Percentiles rank a stretch among this genome's conserved stretches.
Evolutionary conservation across 208 protist species (phyloP).

Genomic region (Phytomonas francai): DNA sequence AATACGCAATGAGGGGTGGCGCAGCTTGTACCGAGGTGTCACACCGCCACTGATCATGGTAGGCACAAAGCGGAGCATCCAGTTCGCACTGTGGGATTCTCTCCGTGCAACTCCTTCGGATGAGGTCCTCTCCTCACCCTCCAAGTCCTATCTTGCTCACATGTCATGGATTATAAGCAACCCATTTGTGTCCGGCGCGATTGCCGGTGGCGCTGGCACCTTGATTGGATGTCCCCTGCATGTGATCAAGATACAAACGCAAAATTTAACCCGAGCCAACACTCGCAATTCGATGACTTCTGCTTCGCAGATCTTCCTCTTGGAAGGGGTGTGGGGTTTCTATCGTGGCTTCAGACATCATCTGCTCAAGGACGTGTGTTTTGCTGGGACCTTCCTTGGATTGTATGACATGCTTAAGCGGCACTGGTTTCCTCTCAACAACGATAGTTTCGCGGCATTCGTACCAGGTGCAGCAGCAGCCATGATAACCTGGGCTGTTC

Average conservation of each 20-base stretch:
- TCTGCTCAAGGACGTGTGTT: slow-evolving; percentile 63
- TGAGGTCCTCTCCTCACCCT: background rate
- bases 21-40: slow-evolving; percentile 76
- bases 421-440: background rate
- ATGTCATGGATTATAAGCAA: slow-evolving; percentile 9
- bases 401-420: slow-evolving; percentile 44
- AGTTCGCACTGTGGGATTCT: slow-evolving; percentile 79
- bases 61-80: slow-evolving; percentile 73
- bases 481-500: slow-evolving; percentile 65
- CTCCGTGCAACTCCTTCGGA: slow-evolving; percentile 20
- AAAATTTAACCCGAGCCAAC: slow-evolving; percentile 37
- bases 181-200: slow-evolving; percentile 54
- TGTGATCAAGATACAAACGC: slow-evolving; percentile 85
- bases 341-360: slow-evolving; percentile 74
- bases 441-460: background rate
- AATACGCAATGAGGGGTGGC: slow-evolving; percentile 39
- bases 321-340: slow-evolving; percentile 62
- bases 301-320: slow-evolving; percentile 33
- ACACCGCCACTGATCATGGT: slow-evolving; percentile 75
- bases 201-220: slow-evolving; percentile 76
- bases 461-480: slow-evolving; percentile 4
- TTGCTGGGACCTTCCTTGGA: slow-evolving; percentile 71
- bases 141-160: background rate
- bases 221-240: slow-evolving; percentile 84
- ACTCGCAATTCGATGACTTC: slow-evolving; percentile 78